These are phyloP conservation scores for Phytophthora hibernalis DNA, from an alignment of 352 stramenopile species.

Conservation along the genomic window DNA sequence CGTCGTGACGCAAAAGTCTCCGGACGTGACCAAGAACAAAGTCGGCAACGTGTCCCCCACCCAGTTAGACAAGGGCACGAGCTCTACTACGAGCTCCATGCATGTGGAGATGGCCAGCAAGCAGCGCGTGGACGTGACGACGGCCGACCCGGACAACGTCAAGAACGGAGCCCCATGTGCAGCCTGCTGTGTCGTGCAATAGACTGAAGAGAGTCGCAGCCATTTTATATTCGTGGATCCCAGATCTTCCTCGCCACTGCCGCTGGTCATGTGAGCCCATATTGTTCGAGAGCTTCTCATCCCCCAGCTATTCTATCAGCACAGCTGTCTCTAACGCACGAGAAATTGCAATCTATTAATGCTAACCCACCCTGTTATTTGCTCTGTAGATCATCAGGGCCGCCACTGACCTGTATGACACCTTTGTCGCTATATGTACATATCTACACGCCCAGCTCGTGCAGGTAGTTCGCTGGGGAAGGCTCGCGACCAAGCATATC, in stretches of 20 bases:
- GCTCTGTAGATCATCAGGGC: not conserved
- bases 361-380: constrained; percentile 29
- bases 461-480: constrained; percentile 69
- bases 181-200: constrained; percentile 78
- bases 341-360: constrained; percentile 49
- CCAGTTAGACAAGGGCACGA: constrained; percentile 42
- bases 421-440: not conserved
- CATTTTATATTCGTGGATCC: constrained; percentile 34
- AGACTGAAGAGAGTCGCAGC: constrained; percentile 33
- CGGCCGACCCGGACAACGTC: constrained; percentile 34
- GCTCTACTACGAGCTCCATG: constrained; percentile 32
- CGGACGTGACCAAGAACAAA: constrained; percentile 53
- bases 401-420: not conserved
- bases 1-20: constrained; percentile 83
- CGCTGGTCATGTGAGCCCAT: constrained; percentile 13
- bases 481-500: constrained; percentile 71
- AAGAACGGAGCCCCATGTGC: constrained; percentile 60
- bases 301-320: constrained; percentile 42
- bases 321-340: constrained; percentile 35
- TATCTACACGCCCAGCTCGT: constrained; percentile 71
- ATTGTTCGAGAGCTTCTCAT: constrained; percentile 26
- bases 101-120: constrained; percentile 39
- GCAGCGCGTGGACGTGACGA: constrained; percentile 27
- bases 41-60: constrained; percentile 44
- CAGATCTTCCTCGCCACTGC: not conserved